Conservation (phyloP, 768 basidiomycete genomes). For the Trichaptum fuscoviolaceum region DNA sequence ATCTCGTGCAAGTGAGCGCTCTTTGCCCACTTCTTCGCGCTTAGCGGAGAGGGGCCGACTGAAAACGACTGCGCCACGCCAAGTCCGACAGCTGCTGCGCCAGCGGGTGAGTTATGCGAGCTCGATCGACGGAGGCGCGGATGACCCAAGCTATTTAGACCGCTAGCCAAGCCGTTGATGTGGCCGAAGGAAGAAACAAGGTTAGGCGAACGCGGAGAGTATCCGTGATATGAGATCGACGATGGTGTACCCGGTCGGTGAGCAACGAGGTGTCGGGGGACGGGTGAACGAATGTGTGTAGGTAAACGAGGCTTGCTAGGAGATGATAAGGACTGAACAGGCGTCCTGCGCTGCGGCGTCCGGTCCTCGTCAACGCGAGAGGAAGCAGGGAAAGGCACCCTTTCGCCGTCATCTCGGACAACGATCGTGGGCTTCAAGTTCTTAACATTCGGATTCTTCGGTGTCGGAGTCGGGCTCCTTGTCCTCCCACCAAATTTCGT, state of each 20-base stretch:
- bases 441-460: background rate
- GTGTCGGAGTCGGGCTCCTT: conserved; percentile 26
- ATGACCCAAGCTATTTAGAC: conserved; percentile 17
- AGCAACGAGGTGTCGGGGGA: conserved; percentile 8
- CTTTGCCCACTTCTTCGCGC: conserved; percentile 54
- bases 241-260: conserved; percentile 13
- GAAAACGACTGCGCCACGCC: conserved; percentile 14
- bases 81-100: conserved; percentile 18
- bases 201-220: conserved; percentile 14
- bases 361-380: background rate
- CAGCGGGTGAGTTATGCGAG: conserved; percentile 31
- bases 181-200: conserved; percentile 26
- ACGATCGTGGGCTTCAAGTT: background rate
- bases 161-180: conserved; percentile 3
- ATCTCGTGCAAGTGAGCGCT: conserved; percentile 69
- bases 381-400: background rate
- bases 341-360: background rate
- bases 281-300: background rate
- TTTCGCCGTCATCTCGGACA: background rate
- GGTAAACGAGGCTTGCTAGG: background rate
- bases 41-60: conserved; percentile 34
- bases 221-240: conserved; percentile 18
- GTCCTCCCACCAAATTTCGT: conserved; percentile 27
- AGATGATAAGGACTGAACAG: background rate
- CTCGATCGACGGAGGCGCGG: conserved; percentile 40